A percentile compares a stretch with the other conserved stretches of the same genome.
Conservation (phyloP, 1,284 basidiomycete species). For the Ganoderma lingzhi region DNA sequence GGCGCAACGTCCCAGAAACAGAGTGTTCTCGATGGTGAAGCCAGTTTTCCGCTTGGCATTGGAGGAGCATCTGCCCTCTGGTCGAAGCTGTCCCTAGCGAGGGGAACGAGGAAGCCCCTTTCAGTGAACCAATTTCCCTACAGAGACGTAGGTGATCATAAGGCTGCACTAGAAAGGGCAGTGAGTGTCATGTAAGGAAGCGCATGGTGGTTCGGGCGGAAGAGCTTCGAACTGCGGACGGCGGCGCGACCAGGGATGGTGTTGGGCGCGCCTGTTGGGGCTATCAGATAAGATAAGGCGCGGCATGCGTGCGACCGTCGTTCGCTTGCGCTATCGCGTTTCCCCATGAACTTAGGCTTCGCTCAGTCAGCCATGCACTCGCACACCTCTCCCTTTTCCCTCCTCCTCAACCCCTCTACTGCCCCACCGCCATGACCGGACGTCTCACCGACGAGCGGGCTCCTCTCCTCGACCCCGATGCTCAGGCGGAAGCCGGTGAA, state of each 20-base stretch:
- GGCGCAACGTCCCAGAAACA: too few relatives aligned
- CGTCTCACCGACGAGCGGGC: conserved; percentile 26
- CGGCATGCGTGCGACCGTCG: background rate
- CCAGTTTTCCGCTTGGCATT: too few relatives aligned
- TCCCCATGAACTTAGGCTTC: background rate
- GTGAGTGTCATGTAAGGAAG: background rate
- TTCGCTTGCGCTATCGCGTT: background rate
- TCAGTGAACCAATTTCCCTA: background rate
- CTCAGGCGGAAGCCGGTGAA: conserved; percentile 27
- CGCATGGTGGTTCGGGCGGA: background rate
- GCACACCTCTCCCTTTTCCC: conserved; percentile 4
- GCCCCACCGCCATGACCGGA: conserved; percentile 23
- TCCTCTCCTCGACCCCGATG: conserved; percentile 25
- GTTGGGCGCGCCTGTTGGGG: background rate
- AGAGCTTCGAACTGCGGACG: background rate
- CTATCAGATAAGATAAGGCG: conserved; percentile 9
- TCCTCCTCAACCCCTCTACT: conserved; percentile 10
- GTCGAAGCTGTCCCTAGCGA: too few relatives aligned
- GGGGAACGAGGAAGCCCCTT: too few relatives aligned
- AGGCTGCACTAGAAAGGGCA: background rate
- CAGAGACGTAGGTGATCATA: background rate
- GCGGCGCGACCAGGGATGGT: background rate
- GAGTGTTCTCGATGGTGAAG: too few relatives aligned
- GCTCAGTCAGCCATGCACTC: conserved; percentile 23
- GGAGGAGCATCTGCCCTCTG: too few relatives aligned